Evolutionary conservation across 768 basidiomycete species (phyloP), one percentile per base, ranked within the genome.

Genomic region (Termitomyces sp.): DNA sequence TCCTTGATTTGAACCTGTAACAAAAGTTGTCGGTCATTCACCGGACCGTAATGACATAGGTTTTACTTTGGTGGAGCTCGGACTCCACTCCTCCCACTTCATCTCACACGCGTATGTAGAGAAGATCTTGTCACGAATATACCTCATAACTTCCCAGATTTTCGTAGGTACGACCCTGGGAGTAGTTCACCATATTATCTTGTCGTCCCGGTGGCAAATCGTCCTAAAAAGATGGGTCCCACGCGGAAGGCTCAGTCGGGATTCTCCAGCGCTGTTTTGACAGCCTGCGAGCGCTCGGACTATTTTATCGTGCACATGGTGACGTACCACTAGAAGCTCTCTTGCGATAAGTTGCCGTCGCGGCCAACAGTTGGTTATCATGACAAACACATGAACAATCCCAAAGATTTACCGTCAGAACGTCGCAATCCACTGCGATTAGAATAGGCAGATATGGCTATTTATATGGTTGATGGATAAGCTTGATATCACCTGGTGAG

Each of bases 101-200:
- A 28, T 37, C 51, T 50, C 47, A 56, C 47, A 33, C 37, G 55
- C 29, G 20, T 16, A 20, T 18, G 20, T 24, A 39, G 44, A n/a
- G n/a, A n/a, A n/a, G 16, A 16, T 9, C 34, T 9, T n/a, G 13
- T 44, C 52, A 20, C 54, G 53, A 52, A 29, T 31, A 28, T 20
- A 48, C 45, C 20, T 51, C 29, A 22, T 39, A 29, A 16, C 28
- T 37, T 54, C 41, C 33, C 22, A n/a, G n/a, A 22, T 42, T 33
- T 31, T 54, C 55, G n/a, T 56, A 57, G 36, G 28, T 28, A 29
- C 29, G 24, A 39, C 28, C 34, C 55, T 51, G 41, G 47, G 51
- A 57, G 56, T n/a, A 57, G 36, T 55, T 57, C 18, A 24, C 56
- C 18, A 46, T 42, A 46, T 26, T 41, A 34, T 29, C 39, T 24